Base-by-base conservation (phyloP, 2,329 filamentous ascomycete species). In the Ilyonectria destructans region DNA sequence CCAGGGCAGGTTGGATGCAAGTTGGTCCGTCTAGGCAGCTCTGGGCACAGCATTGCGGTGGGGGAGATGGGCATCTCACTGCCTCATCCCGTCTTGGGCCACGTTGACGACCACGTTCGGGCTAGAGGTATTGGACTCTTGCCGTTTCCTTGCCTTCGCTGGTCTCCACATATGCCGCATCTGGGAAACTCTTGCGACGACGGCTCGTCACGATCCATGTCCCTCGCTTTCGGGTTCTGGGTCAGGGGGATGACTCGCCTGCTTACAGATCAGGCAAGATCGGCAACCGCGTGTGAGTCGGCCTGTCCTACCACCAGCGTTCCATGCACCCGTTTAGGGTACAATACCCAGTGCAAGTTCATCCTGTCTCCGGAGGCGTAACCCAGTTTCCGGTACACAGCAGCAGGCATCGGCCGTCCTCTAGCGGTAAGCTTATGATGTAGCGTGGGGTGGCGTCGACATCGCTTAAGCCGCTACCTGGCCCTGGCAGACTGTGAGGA, bases 161-260 rank as follows among this genome's bases (percentile, higher is more conserved):
- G 6, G 12, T 23, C 13, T 23, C 48, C 21, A 19, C 56, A 61
- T 55, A 55, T 61, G 12, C 57, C 62, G 40, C 48, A 61, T 19
- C 49, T 33, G 23, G 57, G 57, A 21, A 8, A 65, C n/a, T 57
- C 62, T 61, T 61, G 62, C 29, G 37, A 8, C 19, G 54, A 15
- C 15, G 15, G 10, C 23, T 45, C 26, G 8, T 29, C 19, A 29
- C 29, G 10, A 46, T 35, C 49, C 23, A 19, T 46, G 46, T 8
- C 37, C 13, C 31, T 5, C 19, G 29, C 26, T n/a, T 21, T 46
- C 37, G 40, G 12, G 12, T 8, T 6, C 2, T 12, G 17, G 37
- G 49, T 17, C 59, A 35, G 40, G 55, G 35, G n/a, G 31, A 37
- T 60, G 46, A 54, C 55, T 65, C 55, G 61, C 17, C 43, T 8